A percentile compares a stretch with the other conserved stretches of the same genome.
Evolutionary conservation across 345 rosid genomes (phyloP).

Genomic region (Citrus reticulata): DNA sequence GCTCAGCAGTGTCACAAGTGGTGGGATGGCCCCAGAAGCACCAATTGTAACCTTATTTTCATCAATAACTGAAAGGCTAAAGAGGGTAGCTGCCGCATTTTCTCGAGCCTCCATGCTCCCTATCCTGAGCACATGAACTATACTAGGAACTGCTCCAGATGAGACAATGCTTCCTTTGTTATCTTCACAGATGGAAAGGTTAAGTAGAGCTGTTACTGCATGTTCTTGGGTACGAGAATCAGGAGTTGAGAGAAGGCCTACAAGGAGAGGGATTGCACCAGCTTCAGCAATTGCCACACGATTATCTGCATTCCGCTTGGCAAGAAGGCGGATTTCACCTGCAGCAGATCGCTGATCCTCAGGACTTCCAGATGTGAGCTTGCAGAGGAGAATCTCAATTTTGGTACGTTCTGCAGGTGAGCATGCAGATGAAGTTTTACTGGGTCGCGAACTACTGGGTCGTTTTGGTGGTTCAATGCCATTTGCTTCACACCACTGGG

Average conservation of each 20-base stretch:
- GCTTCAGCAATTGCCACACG: constrained; percentile 99
- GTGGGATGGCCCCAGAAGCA: constrained; percentile 79
- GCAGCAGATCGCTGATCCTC: constrained; percentile 89
- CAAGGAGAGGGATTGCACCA: constrained; percentile 94
- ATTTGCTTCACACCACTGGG: constrained; percentile 95
- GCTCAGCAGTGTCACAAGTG: constrained; percentile 70
- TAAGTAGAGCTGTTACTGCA: constrained; percentile 89
- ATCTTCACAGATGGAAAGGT: constrained; percentile 94
- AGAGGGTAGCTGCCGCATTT: constrained; percentile 97
- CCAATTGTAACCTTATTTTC: constrained; percentile 94
- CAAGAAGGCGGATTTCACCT: constrained; percentile 94
- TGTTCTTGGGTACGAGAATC: constrained; percentile 95
- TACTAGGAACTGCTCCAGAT: constrained; percentile 91
- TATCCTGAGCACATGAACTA: constrained; percentile 86
- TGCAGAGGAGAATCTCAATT: constrained; percentile 71
- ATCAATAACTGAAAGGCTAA: constrained; percentile 91
- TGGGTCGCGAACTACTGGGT: constrained; percentile 62
- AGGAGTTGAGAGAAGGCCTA: constrained; percentile 70
- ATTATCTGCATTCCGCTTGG: constrained; percentile 93
- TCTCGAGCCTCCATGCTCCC: constrained; percentile 99
- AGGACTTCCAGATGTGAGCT: constrained; percentile 66
- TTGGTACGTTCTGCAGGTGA: constrained; percentile 72
- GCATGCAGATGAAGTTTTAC: constrained; percentile 52
- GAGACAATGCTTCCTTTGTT: constrained; percentile 89
- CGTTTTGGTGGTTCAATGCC: constrained; percentile 88